phyloP scores from a whole-genome alignment of 805 yeast genomes.

The Ogataea trehaloabstinens region DNA sequence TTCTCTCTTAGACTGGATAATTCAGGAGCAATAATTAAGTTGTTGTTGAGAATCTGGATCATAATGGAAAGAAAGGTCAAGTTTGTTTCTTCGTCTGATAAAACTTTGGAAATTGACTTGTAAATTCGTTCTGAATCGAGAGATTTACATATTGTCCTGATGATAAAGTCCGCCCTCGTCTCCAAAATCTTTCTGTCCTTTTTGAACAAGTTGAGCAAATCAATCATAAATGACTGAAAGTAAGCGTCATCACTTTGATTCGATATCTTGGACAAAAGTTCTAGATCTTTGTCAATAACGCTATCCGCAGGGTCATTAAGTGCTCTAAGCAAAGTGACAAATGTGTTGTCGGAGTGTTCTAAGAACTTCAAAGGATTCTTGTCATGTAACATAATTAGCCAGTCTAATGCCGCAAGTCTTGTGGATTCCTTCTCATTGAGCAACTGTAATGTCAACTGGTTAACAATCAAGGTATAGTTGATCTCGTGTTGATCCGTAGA shows the following conservation, averaged over 20 bases:
- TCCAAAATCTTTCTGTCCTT: conserved; percentile 66
- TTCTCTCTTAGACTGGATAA: conserved; percentile 65
- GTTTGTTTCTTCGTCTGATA: conserved; percentile 55
- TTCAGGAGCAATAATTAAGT: conserved; percentile 83
- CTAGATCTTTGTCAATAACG: conserved; percentile 72
- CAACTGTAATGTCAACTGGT: conserved; percentile 70
- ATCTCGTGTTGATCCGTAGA: conserved; percentile 27
- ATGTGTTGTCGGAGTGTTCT: conserved; percentile 59
- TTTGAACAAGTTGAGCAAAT: conserved; percentile 66
- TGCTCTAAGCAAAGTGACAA: conserved; percentile 75
- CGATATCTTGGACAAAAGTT: conserved; percentile 70
- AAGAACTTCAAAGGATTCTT: conserved; percentile 60
- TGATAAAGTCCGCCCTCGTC: conserved; percentile 75
- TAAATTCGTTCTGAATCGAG: conserved; percentile 82
- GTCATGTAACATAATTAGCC: conserved; percentile 81
- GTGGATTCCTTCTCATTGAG: conserved; percentile 76
- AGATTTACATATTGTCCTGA: conserved; percentile 78
- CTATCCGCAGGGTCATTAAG: conserved; percentile 66
- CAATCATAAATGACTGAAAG: conserved; percentile 71
- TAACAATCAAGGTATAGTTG: conserved; percentile 61
- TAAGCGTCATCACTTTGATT: conserved; percentile 69
- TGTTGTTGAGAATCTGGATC: conserved; percentile 84
- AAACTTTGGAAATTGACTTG: conserved; percentile 72
- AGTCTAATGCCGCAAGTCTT: conserved; percentile 79
- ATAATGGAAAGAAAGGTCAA: conserved; percentile 72